phyloP scores from a whole-genome alignment of 306 rosid species.

The Castanea mollissima region DNA sequence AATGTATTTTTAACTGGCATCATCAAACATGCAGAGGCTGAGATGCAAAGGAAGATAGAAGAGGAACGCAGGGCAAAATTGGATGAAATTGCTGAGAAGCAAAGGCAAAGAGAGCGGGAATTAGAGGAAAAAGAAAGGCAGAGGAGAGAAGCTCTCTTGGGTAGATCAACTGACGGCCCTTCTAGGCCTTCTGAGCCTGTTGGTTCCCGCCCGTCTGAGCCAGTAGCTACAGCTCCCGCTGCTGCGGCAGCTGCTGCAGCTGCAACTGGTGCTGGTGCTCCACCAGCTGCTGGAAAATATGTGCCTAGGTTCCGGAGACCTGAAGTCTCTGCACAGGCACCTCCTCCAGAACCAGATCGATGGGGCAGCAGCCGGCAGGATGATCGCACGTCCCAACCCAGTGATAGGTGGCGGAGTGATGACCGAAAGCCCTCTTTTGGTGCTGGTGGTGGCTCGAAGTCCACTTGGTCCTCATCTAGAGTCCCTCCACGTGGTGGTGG shows the following conservation, averaged over 20 bases:
- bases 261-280: slow-evolving; percentile 24
- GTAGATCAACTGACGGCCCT: slow-evolving; percentile 41
- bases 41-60: slow-evolving; percentile 66
- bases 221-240: slow-evolving; percentile 40
- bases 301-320: slow-evolving; percentile 62
- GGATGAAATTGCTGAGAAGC: slow-evolving; percentile 76
- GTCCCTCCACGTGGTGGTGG: slow-evolving; percentile 27
- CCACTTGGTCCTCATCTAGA: slow-evolving; percentile 82
- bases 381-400: slow-evolving; percentile 1
- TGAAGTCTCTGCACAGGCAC: slow-evolving; percentile 40
- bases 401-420: slow-evolving; percentile 77
- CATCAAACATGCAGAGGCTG: slow-evolving; percentile 60
- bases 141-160: slow-evolving; percentile 57
- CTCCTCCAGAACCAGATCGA: slow-evolving; percentile 62
- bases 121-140: slow-evolving; percentile 75
- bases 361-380: slow-evolving; percentile 48
- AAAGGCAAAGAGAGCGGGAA: slow-evolving; percentile 79
- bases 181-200: slow-evolving; percentile 38
- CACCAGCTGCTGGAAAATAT: slow-evolving; percentile 50
- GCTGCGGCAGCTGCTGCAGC: slow-evolving; percentile 7
- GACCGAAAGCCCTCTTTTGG: slow-evolving; percentile 50
- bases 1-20: not conserved
- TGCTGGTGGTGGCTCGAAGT: slow-evolving; percentile 42
- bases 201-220: slow-evolving; percentile 39
- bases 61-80: slow-evolving; percentile 66